phyloP scores from a whole-genome alignment of 768 basidiomycete species.

The Pholiota molesta region DNA sequence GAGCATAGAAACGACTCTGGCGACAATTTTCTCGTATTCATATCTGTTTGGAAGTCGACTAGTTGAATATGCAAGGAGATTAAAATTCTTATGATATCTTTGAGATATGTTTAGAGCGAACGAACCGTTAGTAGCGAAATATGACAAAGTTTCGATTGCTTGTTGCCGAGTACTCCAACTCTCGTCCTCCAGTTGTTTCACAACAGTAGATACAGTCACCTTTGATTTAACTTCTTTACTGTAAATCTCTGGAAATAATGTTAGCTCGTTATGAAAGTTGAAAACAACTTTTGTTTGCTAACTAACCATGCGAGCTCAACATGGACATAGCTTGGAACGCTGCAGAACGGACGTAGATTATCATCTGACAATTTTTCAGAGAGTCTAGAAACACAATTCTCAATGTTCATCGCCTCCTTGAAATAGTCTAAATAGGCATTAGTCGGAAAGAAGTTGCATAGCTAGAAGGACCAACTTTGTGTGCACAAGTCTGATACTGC shows the following conservation, averaged over 20 bases:
- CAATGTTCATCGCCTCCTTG: not conserved
- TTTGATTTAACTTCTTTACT: not conserved
- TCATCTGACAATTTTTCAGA: not conserved
- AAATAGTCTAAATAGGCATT: not conserved
- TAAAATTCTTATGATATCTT: not conserved
- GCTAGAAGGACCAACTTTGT: not conserved
- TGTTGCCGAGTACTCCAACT: not conserved
- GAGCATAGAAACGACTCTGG: not conserved
- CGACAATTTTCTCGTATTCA: not conserved
- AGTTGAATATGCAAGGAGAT: not conserved
- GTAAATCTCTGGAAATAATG: not conserved
- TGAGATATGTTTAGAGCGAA: not conserved
- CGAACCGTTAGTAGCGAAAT: not conserved
- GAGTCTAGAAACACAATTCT: not conserved
- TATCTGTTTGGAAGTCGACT: not conserved
- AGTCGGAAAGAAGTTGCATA: not conserved
- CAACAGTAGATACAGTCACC: not conserved
- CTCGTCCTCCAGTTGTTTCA: not conserved
- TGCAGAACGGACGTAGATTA: not conserved
- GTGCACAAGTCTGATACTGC: not conserved
- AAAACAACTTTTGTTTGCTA: not conserved
- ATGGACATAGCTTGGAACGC: not conserved
- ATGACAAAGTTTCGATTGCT: not conserved
- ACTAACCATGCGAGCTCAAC: not conserved
- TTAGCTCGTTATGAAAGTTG: slow-evolving; percentile 16